Conservation (phyloP, 192 early-diverging fungal genomes). For the Podila minutissima region DNA sequence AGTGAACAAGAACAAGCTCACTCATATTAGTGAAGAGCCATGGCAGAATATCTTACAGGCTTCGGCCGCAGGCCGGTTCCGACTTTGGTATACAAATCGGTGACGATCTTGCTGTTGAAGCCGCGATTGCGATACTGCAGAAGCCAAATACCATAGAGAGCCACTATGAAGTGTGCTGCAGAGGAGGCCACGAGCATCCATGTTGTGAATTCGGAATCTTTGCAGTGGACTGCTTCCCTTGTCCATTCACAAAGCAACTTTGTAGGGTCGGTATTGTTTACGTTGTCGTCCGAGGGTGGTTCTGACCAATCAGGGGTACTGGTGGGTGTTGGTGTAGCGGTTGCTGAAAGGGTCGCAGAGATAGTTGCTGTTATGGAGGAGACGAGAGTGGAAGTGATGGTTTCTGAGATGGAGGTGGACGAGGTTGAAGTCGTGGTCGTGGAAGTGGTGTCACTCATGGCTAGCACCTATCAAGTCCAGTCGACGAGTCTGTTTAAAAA, state of each 20-base stretch:
- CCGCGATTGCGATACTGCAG: constrained; percentile 38
- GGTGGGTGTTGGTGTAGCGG: constrained; percentile 2
- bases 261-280: not conserved
- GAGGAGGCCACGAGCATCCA: constrained; percentile 27
- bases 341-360: not conserved
- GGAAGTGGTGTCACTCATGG: constrained; percentile 23
- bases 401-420: not conserved
- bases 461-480: not conserved
- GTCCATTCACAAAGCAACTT: constrained; percentile 38
- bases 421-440: constrained; percentile 10
- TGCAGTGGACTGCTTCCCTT: constrained; percentile 11
- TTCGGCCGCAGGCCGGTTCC: constrained; percentile 43
- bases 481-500: not conserved
- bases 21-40: not conserved
- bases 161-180: constrained; percentile 21
- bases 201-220: constrained; percentile 25
- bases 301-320: not conserved
- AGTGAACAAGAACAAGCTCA: not conserved
- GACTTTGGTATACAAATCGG: constrained; percentile 34
- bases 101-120: constrained; percentile 31
- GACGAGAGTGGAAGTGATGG: constrained; percentile 2
- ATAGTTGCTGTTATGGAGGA: constrained; percentile 24
- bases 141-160: constrained; percentile 27
- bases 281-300: not conserved
- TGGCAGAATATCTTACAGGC: constrained; percentile 29